Conservation (phyloP, 805 yeast genomes). For the Yamadazyma paraphyllophila region DNA sequence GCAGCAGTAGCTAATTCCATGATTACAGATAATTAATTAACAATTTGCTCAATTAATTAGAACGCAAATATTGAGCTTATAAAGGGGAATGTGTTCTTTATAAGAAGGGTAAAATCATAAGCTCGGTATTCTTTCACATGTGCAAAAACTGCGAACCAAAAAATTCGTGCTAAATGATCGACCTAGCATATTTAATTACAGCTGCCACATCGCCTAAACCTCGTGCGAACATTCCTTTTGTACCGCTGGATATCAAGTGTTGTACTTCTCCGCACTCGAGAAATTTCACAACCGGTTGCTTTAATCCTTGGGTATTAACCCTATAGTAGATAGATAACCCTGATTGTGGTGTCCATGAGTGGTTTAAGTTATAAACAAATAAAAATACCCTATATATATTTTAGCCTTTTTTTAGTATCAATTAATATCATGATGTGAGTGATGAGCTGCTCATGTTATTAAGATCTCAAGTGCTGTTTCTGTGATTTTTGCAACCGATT, state of each 20-base stretch:
- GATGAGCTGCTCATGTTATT: too few relatives aligned
- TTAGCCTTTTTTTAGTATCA: too few relatives aligned
- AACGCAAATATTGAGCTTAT: constrained; percentile 16
- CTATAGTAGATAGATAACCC: too few relatives aligned
- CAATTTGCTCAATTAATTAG: not conserved
- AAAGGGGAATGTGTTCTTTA: not conserved
- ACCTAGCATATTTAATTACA: not conserved
- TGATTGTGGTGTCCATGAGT: too few relatives aligned
- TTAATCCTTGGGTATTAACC: too few relatives aligned
- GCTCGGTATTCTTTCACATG: constrained; percentile 4
- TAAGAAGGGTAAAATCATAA: constrained; percentile 7
- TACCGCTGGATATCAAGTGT: not conserved
- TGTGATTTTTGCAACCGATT: constrained; percentile 1
- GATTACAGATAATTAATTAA: constrained; percentile 26
- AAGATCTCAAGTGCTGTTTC: not conserved
- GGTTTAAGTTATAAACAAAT: too few relatives aligned
- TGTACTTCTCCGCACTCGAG: constrained; percentile 3
- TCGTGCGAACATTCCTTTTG: not conserved
- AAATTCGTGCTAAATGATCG: not conserved
- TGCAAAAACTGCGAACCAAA: constrained; percentile 1
- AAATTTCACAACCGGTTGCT: not conserved
- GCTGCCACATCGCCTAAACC: not conserved
- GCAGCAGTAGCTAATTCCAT: constrained; percentile 43
- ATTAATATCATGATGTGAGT: too few relatives aligned
- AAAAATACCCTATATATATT: too few relatives aligned